These are phyloP conservation scores for Eucalyptus marginata DNA, from an alignment of 345 rosid genomes.

Conservation along the genomic window DNA sequence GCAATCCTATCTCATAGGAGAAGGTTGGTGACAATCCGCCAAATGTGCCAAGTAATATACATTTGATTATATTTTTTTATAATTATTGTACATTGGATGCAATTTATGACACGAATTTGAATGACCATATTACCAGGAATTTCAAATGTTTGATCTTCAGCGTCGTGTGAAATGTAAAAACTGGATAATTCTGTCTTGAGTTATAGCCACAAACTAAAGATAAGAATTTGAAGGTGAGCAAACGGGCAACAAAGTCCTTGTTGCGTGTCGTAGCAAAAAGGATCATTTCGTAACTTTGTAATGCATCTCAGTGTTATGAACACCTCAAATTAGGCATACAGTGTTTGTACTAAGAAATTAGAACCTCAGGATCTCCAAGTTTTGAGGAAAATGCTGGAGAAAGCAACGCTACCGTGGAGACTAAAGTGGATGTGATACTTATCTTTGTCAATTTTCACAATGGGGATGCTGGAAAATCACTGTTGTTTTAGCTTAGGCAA, in stretches of 20 bases:
- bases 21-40: not conserved
- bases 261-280: rapidly evolving
- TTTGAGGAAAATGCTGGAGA: not conserved
- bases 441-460: not conserved
- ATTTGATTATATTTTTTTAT: not conserved
- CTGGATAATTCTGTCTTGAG: not conserved
- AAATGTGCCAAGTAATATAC: not conserved
- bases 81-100: not conserved
- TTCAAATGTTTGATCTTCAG: not conserved
- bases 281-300: not conserved
- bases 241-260: not conserved
- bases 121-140: not conserved
- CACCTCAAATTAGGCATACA: not conserved
- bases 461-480: not conserved
- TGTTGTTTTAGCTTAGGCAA: not conserved
- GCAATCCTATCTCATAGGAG: not conserved
- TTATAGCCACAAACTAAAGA: not conserved
- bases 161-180: not conserved
- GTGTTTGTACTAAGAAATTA: not conserved
- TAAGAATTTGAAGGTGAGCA: not conserved
- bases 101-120: not conserved
- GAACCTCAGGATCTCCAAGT: not conserved
- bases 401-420: not conserved
- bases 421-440: not conserved
- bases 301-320: not conserved